Conservation (phyloP, 306 rosid genomes). For the Carpinus viminea region DNA sequence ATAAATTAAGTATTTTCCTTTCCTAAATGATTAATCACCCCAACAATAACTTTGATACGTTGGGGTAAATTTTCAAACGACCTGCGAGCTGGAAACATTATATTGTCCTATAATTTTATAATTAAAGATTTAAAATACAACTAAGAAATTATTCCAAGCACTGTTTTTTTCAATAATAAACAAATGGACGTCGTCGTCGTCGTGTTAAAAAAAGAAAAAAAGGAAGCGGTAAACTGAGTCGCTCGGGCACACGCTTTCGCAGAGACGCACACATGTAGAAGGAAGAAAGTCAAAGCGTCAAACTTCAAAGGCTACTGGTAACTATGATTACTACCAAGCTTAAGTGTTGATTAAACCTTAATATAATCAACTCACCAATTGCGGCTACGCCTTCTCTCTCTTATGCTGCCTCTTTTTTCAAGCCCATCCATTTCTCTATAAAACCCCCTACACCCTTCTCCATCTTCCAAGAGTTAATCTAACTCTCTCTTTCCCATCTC, state of each 20-base stretch:
- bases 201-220: neutral
- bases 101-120: too few relatives aligned
- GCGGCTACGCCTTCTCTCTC: conserved; percentile 37
- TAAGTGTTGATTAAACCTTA: conserved; percentile 27
- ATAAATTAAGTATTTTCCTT: too few relatives aligned
- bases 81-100: too few relatives aligned
- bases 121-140: too few relatives aligned
- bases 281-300: conserved; percentile 70
- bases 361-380: conserved; percentile 20
- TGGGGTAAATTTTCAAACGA: too few relatives aligned
- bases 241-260: neutral
- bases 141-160: neutral
- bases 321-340: conserved; percentile 34
- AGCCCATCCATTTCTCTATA: conserved; percentile 51
- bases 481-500: conserved; percentile 26
- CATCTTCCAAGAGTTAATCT: conserved; percentile 41
- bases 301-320: conserved; percentile 44
- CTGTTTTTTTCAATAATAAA: neutral
- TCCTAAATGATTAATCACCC: too few relatives aligned
- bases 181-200: neutral
- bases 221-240: neutral
- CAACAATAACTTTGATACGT: too few relatives aligned
- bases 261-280: conserved; percentile 29
- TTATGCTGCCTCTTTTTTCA: conserved; percentile 12
- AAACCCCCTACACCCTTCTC: conserved; percentile 35